Percentiles rank a stretch among this genome's conserved stretches.
Evolutionary conservation across 2,329 filamentous ascomycete species (phyloP).

Genomic region (Aspergillus arachidicola): DNA sequence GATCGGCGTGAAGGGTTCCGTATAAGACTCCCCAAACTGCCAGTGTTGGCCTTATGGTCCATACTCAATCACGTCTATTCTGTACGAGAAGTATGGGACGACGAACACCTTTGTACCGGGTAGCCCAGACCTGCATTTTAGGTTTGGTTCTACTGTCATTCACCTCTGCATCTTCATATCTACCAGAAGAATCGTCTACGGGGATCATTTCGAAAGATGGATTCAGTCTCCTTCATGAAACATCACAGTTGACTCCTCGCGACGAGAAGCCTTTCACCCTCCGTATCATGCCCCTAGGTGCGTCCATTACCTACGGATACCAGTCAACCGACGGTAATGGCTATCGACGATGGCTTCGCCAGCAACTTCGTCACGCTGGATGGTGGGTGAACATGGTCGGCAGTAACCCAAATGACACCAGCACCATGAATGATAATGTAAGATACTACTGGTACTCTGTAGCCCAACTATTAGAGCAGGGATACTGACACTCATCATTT

Average conservation of each 20-base stretch:
- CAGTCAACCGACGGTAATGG: slow-evolving; percentile 13
- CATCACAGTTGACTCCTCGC: background rate
- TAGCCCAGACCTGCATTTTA: background rate
- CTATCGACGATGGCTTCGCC: slow-evolving; percentile 11
- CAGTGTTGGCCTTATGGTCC: background rate
- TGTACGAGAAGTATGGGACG: background rate
- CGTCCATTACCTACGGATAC: slow-evolving; percentile 15
- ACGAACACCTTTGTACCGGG: background rate
- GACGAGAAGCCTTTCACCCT: slow-evolving; percentile 1
- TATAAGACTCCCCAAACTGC: background rate
- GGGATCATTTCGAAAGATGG: background rate
- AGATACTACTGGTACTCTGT: background rate
- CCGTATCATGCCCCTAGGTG: slow-evolving; percentile 15
- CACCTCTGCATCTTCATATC: background rate
- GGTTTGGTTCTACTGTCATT: background rate
- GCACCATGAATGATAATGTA: slow-evolving; percentile 22
- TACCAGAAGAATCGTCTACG: background rate
- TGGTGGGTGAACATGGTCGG: slow-evolving; percentile 20
- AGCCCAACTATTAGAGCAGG: background rate
- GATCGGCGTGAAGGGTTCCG: background rate
- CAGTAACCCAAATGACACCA: background rate
- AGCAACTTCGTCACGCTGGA: slow-evolving; percentile 8
- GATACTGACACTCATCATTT: background rate
- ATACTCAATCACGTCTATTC: background rate
- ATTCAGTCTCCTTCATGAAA: background rate